Evolutionary conservation across 768 basidiomycete genomes (phyloP).

Genomic region (Hericium coralloides): DNA sequence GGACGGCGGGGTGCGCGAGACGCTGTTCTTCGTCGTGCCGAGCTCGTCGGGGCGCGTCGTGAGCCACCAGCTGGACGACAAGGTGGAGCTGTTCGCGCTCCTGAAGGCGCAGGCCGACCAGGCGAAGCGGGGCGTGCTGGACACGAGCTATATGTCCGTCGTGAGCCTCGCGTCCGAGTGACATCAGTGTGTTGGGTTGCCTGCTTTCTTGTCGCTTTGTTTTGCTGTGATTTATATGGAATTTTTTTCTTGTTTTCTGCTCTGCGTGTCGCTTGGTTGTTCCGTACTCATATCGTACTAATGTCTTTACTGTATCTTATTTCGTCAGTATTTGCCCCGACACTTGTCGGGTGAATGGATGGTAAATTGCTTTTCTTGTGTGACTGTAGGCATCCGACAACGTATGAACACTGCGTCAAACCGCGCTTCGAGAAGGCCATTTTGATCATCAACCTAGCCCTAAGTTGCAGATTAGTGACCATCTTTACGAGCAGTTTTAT

Average conservation of each 20-base stretch:
- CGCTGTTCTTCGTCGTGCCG: slow-evolving; percentile 67
- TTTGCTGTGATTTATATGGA: too few species aligned
- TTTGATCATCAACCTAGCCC: not conserved
- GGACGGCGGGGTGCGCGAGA: slow-evolving; percentile 31
- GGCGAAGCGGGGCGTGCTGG: not conserved
- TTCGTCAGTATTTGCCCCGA: too few species aligned
- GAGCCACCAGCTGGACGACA: slow-evolving; percentile 37
- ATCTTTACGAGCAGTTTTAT: too few species aligned
- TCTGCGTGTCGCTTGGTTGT: too few species aligned
- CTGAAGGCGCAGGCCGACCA: not conserved
- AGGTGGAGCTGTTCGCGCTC: not conserved
- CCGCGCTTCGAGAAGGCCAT: not conserved
- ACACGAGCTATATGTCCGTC: not conserved
- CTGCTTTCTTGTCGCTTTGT: too few species aligned
- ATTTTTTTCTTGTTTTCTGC: too few species aligned
- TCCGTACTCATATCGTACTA: too few species aligned
- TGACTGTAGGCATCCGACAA: not conserved
- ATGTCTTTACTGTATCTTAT: too few species aligned
- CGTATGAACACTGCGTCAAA: not conserved
- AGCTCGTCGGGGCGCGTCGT: slow-evolving; percentile 72
- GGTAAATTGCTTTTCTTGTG: not conserved
- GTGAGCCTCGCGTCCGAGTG: not conserved
- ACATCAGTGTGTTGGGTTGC: not conserved
- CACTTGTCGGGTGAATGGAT: too few species aligned
- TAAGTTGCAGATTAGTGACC: too few species aligned